Base-by-base conservation (phyloP, 2,329 filamentous ascomycete species). In the Didymella glomerata region DNA sequence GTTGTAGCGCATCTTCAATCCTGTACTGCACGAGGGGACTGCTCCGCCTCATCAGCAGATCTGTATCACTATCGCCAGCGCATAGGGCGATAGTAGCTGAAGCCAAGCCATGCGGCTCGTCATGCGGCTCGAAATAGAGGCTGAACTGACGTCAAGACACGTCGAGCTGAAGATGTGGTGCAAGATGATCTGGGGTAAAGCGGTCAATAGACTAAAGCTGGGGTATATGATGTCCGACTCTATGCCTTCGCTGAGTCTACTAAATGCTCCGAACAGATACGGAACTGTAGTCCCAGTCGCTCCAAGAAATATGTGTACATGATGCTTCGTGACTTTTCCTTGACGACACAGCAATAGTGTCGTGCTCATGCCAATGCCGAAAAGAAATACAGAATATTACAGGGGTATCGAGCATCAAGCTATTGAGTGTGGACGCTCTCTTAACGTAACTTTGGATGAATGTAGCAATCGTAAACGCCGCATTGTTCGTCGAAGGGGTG, bases 401-500 rank as follows among this genome's bases (percentile, higher is more conserved):
- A 62, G 62, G 41, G 48, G 50, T 67, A 62, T 66, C 64, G 20
- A 58, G 48, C 51, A 57, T 74, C 65, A 74, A 65, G 64, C 62
- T 60, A 72, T 65, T 38, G 70, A 74, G 60, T 70, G 66, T 42
- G 71, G 67, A 45, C 70, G 69, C 62, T 64, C 65, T 57, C 67
- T 63, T 48, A 69, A 54, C 54, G 45, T 65, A 40, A 67, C 56
- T 59, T 57, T 66, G 27, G 75, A 76, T 34, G 75, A 77, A 68
- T 77, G 75, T 48, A 77, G 69, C 58, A 72, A 68, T 57, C 66
- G 66, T 57, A 77, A 67, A 54, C 71, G 68, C 60, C 71, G 69
- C 63, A 77, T 68, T 28, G 75, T 77, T 55, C 73, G 70, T 57
- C 68, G 66, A 42, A 77, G 64, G 64, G 75, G 74, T 57, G 74